Evolutionary conservation across 192 early-diverging fungal genomes (phyloP), one percentile per base, ranked within the genome.

Genomic region (Linnemannia zychae): DNA sequence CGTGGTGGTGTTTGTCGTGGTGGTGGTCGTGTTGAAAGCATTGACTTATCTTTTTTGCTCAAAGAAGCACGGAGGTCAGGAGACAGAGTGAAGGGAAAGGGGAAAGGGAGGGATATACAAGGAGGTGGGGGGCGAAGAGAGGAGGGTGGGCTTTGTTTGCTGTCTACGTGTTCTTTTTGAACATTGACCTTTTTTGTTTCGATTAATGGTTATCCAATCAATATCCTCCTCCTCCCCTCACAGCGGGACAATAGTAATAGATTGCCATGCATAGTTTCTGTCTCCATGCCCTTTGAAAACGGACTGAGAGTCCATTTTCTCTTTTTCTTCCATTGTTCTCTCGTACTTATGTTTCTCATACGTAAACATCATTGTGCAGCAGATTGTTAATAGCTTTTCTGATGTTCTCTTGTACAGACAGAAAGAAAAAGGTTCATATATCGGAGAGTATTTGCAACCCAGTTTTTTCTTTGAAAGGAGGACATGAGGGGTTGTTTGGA

Each of bases 241-340:
- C 24, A 13, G 1, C 24, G 28, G 57, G 28, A 63, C 11, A 63
- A 63, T 63, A 63, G 57, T 63, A 63, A 63, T 7, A 63, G 24
- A 63, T 28, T 1, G 24, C 28, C 7, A 63, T 33, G 24, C 28
- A 24, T 63, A 12, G 24, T 1, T 4, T 13, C 40, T 44, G 9
- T 44, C 57, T 44, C 40, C 40, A 44, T 44, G 0, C 22, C n/a
- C 22, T 63, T 63, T 31, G 12, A 3, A 50, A 44, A 72, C 71
- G 71, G 76, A 77, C 33, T 77, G 76, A 77, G 66, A 77, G 76
- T 77, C 76, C 47, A 77, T 70, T 22, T 57, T 77, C 37, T 2
- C 12, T 9, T 31, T 18, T 63, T 63, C 28, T 31, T 28, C 31
- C 11, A 24, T 28, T 63, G 57, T 13, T 63, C 34, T 18, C 2